phyloP scores from a whole-genome alignment of 805 yeast species.

The Candida ortonii region DNA sequence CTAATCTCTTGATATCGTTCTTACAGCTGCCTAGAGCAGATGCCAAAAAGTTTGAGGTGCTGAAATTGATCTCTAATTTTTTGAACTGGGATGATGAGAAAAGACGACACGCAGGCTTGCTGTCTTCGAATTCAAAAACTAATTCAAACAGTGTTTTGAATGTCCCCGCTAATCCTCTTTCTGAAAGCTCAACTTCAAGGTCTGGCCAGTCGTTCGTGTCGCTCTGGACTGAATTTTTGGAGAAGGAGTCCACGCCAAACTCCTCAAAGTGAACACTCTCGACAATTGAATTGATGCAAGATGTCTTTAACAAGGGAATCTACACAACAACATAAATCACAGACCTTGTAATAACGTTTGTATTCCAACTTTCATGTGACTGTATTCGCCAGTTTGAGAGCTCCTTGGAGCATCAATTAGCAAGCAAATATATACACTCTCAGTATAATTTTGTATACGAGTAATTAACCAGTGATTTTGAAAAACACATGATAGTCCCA shows the following conservation, averaged over 20 bases:
- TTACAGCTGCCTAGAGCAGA: conserved; percentile 89
- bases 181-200: conserved; percentile 29
- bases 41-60: conserved; percentile 89
- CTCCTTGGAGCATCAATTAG: too few relatives aligned
- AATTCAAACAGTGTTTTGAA: conserved; percentile 34
- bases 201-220: conserved; percentile 52
- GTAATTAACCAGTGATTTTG: too few relatives aligned
- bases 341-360: too few relatives aligned
- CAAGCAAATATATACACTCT: too few relatives aligned
- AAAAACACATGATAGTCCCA: too few relatives aligned
- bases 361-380: too few relatives aligned
- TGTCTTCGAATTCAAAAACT: conserved; percentile 27
- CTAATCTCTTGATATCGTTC: conserved; percentile 82
- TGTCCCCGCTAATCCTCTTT: conserved; percentile 21
- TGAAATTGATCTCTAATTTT: conserved; percentile 76
- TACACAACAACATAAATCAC: too few relatives aligned
- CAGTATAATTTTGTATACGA: too few relatives aligned
- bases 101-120: conserved; percentile 70
- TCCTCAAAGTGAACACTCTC: conserved; percentile 3
- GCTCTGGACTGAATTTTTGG: conserved; percentile 76
- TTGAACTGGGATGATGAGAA: conserved; percentile 86
- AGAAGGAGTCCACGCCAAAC: conserved; percentile 56
- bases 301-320: too few relatives aligned
- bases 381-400: too few relatives aligned
- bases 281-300: conserved; percentile 1